These are phyloP conservation scores for Xylaria multiplex DNA, from an alignment of 2,329 filamentous ascomycete genomes.

Conservation along the genomic window DNA sequence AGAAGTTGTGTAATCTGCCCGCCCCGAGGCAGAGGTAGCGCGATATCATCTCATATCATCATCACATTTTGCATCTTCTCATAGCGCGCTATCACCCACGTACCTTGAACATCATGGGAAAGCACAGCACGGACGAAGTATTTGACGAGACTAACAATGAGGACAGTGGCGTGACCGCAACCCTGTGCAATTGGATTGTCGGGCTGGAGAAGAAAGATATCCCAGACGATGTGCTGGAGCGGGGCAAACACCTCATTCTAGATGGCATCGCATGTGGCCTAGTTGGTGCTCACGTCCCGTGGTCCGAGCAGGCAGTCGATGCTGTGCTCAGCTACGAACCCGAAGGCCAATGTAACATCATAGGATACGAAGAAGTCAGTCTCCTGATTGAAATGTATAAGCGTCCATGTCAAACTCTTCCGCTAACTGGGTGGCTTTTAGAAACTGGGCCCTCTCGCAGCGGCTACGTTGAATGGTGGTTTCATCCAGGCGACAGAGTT, in stretches of 20 bases:
- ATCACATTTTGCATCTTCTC: background rate
- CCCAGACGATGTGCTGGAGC: constrained; percentile 46
- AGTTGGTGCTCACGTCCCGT: constrained; percentile 54
- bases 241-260: constrained; percentile 56
- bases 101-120: constrained; percentile 16
- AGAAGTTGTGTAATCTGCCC: constrained; percentile 2
- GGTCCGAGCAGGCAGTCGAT: constrained; percentile 52
- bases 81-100: background rate
- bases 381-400: background rate
- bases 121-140: constrained; percentile 24
- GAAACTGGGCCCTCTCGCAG: constrained; percentile 50
- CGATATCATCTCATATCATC: background rate
- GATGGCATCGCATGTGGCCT: constrained; percentile 56
- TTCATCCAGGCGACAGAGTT: constrained; percentile 58
- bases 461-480: constrained; percentile 54
- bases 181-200: constrained; percentile 48
- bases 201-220: constrained; percentile 42
- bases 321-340: constrained; percentile 49
- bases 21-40: background rate
- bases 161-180: constrained; percentile 31
- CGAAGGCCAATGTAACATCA: constrained; percentile 43
- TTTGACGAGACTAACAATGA: constrained; percentile 30
- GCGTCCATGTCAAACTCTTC: background rate
- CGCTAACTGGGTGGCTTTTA: constrained; percentile 13
- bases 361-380: constrained; percentile 46